Evolutionary conservation across 768 basidiomycete genomes (phyloP).

Genomic region (Tricholoma matsutake): DNA sequence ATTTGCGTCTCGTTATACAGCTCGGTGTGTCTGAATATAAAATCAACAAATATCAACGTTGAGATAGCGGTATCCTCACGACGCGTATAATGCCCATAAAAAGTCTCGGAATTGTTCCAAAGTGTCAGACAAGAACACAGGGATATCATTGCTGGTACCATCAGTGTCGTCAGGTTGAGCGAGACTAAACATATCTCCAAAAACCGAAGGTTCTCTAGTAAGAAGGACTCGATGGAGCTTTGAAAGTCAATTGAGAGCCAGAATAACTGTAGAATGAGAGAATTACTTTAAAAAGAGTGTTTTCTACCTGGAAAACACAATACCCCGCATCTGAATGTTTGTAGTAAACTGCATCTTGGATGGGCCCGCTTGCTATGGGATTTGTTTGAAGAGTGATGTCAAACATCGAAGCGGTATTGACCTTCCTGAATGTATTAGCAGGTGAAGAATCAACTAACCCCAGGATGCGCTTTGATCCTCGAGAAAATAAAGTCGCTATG

Average conservation of each 20-base stretch:
- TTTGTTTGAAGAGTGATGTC: conserved; percentile 6
- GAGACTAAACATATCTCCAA: conserved; percentile 40
- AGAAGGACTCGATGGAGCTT: conserved; percentile 46
- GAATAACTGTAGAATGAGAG: not conserved
- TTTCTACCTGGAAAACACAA: conserved; percentile 57
- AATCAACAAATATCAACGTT: not conserved
- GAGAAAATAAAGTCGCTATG: conserved; percentile 28
- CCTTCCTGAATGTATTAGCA: conserved; percentile 14
- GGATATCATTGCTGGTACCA: conserved; percentile 25
- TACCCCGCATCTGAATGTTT: conserved; percentile 43
- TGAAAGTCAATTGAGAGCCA: not conserved
- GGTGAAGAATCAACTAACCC: conserved; percentile 12
- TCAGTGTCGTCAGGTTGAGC: conserved; percentile 25
- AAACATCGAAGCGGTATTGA: conserved; percentile 8
- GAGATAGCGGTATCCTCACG: conserved; percentile 28
- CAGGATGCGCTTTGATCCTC: conserved; percentile 30
- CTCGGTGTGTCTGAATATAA: conserved; percentile 32
- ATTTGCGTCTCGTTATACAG: conserved; percentile 32
- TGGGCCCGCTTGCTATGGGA: conserved; percentile 12
- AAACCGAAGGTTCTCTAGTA: conserved; percentile 39
- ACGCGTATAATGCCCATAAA: conserved; percentile 47
- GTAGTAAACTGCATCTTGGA: conserved; percentile 33
- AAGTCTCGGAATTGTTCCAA: conserved; percentile 46
- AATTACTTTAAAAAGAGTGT: conserved; percentile 60
- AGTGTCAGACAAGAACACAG: conserved; percentile 40